Base-by-base conservation (phyloP, 495 filamentous ascomycete genomes). In the Poronia punctata region DNA sequence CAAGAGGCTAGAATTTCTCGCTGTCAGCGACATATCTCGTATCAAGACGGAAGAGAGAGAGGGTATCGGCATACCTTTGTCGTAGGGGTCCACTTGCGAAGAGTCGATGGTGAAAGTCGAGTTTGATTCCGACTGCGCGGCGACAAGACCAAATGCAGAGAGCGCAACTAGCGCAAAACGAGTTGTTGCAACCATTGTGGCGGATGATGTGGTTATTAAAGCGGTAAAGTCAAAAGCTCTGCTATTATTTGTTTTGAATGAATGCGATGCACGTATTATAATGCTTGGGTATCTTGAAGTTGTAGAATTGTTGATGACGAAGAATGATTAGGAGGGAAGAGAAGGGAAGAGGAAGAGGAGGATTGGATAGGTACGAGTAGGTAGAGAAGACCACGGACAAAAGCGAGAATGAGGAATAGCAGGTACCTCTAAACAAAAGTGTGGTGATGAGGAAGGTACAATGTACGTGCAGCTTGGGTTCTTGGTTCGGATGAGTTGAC, bases 61-160 rank as follows among this genome's bases (percentile, higher is more conserved):
- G 46, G 54, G 16, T 42, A 61, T 56, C 46, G 41, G 41, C 46
- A 38, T 46, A 45, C 42, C 31, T 38, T 30, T 12, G n/a, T 26
- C 36, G 14, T 52, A 48, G 14, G 43, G 15, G 31, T 37, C 35
- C 10, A 65, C 50, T 7, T 29, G 9, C 26, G 2, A 43, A 5
- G 61, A 56, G 38, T 65, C 56, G 35, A 65, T 54, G 17, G 33
- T 58, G 34, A 52, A 58, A 19, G 52, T 55, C 18, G 55, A 57
- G 48, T 62, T 63, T 30, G 48, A 51, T 41, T 51, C 45, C 29
- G 50, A 45, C 28, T 57, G 54, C 5, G 64, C 64, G 27, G 57
- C 54, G 40, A 54, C 60, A 23, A 55, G 48, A 32, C 53, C 31
- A 36, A 58, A 38, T 38, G 56, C 49, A 15, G 58, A 55, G 25